phyloP scores from a whole-genome alignment of 2,329 filamentous ascomycete genomes.

The Hymenoscyphus fraxineus region DNA sequence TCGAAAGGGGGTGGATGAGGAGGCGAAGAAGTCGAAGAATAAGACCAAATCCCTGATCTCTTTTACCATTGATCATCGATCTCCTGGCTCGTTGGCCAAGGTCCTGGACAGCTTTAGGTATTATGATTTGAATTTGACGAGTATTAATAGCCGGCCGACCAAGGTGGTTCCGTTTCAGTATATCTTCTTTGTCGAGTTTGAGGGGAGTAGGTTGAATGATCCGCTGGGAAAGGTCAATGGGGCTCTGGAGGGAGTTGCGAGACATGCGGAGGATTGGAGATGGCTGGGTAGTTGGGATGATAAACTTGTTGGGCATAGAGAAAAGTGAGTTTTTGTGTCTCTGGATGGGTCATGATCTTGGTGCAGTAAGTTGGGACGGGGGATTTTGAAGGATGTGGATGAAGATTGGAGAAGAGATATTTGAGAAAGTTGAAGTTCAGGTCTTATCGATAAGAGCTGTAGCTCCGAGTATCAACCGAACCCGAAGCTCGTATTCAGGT shows the following conservation, averaged over 20 bases:
- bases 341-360: background rate
- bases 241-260: slow-evolving; percentile 56
- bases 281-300: slow-evolving; percentile 67
- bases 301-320: slow-evolving; percentile 12
- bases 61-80: slow-evolving; percentile 75
- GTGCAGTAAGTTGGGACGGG: background rate
- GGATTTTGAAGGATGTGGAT: background rate
- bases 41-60: slow-evolving; percentile 69
- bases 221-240: slow-evolving; percentile 54
- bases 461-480: background rate
- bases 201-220: slow-evolving; percentile 55
- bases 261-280: slow-evolving; percentile 58
- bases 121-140: slow-evolving; percentile 76
- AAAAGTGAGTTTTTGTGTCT: background rate
- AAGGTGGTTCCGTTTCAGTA: slow-evolving; percentile 77
- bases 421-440: background rate
- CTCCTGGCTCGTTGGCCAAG: slow-evolving; percentile 78
- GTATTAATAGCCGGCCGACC: slow-evolving; percentile 83
- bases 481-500: no score
- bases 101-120: slow-evolving; percentile 74
- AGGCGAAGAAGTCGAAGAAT: slow-evolving; percentile 11
- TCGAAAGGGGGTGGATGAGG: slow-evolving; percentile 28
- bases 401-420: background rate
- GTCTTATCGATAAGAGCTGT: slow-evolving; percentile 24
- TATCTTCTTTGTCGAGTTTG: slow-evolving; percentile 90